Base-by-base conservation (phyloP, 1,284 basidiomycete species). In the Ustilago sp. region DNA sequence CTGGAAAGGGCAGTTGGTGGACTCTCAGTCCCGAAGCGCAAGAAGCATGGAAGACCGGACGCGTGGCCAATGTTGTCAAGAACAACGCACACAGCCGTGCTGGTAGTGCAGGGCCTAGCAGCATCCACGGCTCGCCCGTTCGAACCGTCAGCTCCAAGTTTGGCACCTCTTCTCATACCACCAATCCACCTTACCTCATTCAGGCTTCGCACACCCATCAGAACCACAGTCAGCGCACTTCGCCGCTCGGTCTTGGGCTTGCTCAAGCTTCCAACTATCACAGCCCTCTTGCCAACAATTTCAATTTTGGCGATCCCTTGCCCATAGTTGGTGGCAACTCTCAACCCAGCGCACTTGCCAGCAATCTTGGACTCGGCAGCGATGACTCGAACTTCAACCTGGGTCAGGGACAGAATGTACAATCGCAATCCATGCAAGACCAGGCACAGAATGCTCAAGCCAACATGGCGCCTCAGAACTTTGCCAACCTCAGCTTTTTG, bases 1-100 rank as follows among this genome's bases (percentile, higher is more conserved):
- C 79, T 31, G 82, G 80, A 34, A 85, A 85, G 59, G 83, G 83
- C 8, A 79, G 77, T 65, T 85, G 83, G 83, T 85, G 83, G 83
- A 84, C 82, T 8, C 66, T 85, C n/a, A 81, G 75, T 38, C 65
- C 77, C 8, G 83, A 84, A 48, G 82, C 82, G n/a, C 71, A 80
- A 38, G 82, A 83, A n/a, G 79, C 80, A 3, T 82, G 76, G 75
- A 81, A 79, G 59, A 73, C 79, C n/a, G 81, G 81, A 11, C 71
- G 83, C 15, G 66, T 85, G 4, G 78, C 80, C 34, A 79, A 79
- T 35, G 76, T 81, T 4, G 75, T 85, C 52, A 83, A 83, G 74
- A 72, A 69, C 71, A 79, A 74, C 35, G 67, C 58, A 7, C 77
- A 77, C 52, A 77, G 77, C 28, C 68, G 78, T 15, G 70, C 73